These are phyloP conservation scores for Astragalus membranaceus DNA, from an alignment of 306 rosid genomes.

Conservation along the genomic window DNA sequence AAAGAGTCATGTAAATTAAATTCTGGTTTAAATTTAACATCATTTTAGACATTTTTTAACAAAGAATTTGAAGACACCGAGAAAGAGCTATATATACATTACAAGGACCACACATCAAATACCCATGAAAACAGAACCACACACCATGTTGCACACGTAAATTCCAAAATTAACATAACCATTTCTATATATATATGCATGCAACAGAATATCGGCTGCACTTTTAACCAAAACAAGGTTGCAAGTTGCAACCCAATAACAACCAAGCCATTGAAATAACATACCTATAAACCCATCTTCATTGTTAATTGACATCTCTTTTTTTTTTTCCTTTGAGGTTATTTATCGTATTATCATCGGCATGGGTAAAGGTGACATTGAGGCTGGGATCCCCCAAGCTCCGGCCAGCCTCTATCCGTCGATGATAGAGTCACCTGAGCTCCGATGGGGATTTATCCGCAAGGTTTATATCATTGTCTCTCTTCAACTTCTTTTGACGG, in stretches of 20 bases:
- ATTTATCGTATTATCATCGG: background rate
- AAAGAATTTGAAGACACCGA: too few relatives aligned
- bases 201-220: background rate
- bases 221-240: background rate
- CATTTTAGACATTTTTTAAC: too few relatives aligned
- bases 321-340: background rate
- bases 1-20: background rate
- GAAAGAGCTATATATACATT: too few relatives aligned
- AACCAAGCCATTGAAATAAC: background rate
- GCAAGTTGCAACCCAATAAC: background rate
- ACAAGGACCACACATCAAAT: too few relatives aligned
- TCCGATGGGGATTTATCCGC: constrained; percentile 54
- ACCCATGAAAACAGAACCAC: background rate
- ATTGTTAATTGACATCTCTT: background rate
- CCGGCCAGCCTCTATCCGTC: constrained; percentile 25
- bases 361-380: constrained; percentile 35
- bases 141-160: background rate
- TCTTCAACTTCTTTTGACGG: constrained; percentile 32
- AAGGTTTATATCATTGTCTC: constrained; percentile 41
- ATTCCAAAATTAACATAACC: background rate
- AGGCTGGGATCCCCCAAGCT: constrained; percentile 5
- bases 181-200: constrained; percentile 15
- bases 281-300: background rate
- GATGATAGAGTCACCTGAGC: constrained; percentile 40
- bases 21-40: background rate